Evolutionary conservation across 352 stramenopile species (phyloP).

Genomic region (Chrysophaeum taylorii): DNA sequence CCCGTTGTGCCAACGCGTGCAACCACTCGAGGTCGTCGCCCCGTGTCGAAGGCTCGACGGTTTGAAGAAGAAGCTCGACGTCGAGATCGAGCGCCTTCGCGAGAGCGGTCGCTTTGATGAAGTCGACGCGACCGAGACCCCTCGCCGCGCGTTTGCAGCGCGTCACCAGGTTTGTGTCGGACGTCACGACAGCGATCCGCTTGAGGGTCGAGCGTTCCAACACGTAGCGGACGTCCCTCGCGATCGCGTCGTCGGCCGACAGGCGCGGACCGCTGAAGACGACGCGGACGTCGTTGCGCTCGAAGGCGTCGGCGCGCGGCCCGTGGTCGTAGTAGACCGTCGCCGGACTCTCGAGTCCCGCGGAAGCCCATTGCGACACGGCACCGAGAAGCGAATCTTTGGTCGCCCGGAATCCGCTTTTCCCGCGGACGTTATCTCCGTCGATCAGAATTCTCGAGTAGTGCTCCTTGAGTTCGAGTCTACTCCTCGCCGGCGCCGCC

Average conservation of each 20-base stretch:
- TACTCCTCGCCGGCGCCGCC: too few relatives aligned
- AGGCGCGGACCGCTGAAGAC: not conserved
- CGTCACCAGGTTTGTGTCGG: not conserved
- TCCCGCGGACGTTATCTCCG: conserved; percentile 4
- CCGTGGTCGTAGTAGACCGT: conserved; percentile 4
- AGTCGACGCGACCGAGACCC: too few relatives aligned
- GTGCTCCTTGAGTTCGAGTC: too few relatives aligned
- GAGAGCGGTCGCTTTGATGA: too few relatives aligned
- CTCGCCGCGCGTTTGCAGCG: too few relatives aligned
- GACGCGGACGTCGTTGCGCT: not conserved
- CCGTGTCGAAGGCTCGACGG: too few relatives aligned
- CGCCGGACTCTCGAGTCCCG: too few relatives aligned
- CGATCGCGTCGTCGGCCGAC: not conserved
- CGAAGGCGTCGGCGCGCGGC: not conserved
- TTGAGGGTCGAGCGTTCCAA: not conserved
- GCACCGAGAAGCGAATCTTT: not conserved
- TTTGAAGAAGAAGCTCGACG: too few relatives aligned
- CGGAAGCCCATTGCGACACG: too few relatives aligned
- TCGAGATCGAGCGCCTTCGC: too few relatives aligned
- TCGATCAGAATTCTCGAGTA: conserved; percentile 1
- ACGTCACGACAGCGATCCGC: not conserved
- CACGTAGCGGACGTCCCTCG: not conserved
- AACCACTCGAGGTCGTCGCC: too few relatives aligned
- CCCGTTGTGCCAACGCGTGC: too few relatives aligned
- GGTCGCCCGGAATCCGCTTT: not conserved